Conservation (phyloP, 1,284 basidiomycete species). For the Cerrena zonata region DNA sequence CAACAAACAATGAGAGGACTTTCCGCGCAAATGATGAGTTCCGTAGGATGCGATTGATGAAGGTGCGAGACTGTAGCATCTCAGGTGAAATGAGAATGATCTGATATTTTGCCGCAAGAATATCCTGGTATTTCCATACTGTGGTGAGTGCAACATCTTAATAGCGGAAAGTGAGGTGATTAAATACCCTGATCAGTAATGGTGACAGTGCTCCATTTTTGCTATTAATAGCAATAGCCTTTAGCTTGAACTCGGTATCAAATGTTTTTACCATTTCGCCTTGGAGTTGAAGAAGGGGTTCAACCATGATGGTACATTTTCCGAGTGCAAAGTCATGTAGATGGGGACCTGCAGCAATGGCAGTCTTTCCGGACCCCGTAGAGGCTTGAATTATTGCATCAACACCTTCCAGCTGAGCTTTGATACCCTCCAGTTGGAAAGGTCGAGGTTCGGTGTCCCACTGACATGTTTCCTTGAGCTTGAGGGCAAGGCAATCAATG, state of each 20-base stretch:
- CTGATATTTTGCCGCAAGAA: conserved; percentile 25
- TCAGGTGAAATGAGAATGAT: conserved; percentile 37
- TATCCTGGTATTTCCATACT: conserved; percentile 21
- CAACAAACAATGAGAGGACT: conserved; percentile 30
- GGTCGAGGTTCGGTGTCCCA: conserved; percentile 8
- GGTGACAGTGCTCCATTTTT: conserved; percentile 21
- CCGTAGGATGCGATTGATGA: conserved; percentile 29
- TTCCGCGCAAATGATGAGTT: conserved; percentile 22
- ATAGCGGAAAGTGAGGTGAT: not conserved
- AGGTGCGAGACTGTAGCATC: conserved; percentile 30
- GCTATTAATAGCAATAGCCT: conserved; percentile 33
- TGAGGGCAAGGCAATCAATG: not conserved
- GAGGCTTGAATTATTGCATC: conserved; percentile 32
- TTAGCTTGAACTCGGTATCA: conserved; percentile 22
- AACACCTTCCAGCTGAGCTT: conserved; percentile 20
- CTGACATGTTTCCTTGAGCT: not conserved
- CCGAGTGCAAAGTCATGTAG: conserved; percentile 17
- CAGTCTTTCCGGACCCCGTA: conserved; percentile 32
- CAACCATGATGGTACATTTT: conserved; percentile 30
- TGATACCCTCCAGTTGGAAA: conserved; percentile 15
- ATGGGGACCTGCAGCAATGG: conserved; percentile 30
- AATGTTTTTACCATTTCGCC: conserved; percentile 35
- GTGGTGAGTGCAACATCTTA: not conserved
- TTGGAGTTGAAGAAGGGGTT: conserved; percentile 33
- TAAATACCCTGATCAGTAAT: conserved; percentile 21